phyloP scores from a whole-genome alignment of 1,284 basidiomycete genomes.

The Cutaneotrichosporon sp. region DNA sequence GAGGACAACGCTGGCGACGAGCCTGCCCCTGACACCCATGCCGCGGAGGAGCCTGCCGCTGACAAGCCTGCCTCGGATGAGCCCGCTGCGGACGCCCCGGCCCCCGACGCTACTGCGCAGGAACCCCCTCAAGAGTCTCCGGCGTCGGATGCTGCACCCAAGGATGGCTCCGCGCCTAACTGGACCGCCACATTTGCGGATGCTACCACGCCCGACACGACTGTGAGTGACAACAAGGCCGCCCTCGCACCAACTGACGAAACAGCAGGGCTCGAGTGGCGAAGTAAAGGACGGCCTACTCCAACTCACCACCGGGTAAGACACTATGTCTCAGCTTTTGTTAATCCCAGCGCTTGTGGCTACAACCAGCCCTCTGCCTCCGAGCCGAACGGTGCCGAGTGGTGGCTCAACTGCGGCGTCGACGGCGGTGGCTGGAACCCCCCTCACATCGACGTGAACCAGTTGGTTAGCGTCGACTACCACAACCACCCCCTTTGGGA shows the following conservation, averaged over 20 bases:
- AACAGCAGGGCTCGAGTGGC: too few relatives aligned
- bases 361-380: conserved; percentile 24
- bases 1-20: background rate
- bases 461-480: conserved; percentile 56
- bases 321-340: background rate
- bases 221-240: too few relatives aligned
- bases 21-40: background rate
- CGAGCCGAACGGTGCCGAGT: conserved; percentile 68
- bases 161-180: too few relatives aligned
- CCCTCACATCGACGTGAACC: conserved; percentile 52
- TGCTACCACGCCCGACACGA: too few relatives aligned
- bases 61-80: too few relatives aligned
- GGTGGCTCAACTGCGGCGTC: conserved; percentile 76
- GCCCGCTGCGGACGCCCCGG: too few relatives aligned
- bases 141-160: too few relatives aligned
- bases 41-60: background rate
- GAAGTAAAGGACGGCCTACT: background rate
- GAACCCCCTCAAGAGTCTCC: too few relatives aligned
- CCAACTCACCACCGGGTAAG: background rate
- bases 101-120: too few relatives aligned
- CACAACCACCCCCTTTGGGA: conserved; percentile 59
- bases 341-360: conserved; percentile 30
- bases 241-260: too few relatives aligned
- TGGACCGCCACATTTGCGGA: too few relatives aligned
- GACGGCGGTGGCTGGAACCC: conserved; percentile 41